Evolutionary conservation across 805 yeast species (phyloP), one percentile per base, ranked within the genome.

Genomic region (Metschnikowia lachancei): DNA sequence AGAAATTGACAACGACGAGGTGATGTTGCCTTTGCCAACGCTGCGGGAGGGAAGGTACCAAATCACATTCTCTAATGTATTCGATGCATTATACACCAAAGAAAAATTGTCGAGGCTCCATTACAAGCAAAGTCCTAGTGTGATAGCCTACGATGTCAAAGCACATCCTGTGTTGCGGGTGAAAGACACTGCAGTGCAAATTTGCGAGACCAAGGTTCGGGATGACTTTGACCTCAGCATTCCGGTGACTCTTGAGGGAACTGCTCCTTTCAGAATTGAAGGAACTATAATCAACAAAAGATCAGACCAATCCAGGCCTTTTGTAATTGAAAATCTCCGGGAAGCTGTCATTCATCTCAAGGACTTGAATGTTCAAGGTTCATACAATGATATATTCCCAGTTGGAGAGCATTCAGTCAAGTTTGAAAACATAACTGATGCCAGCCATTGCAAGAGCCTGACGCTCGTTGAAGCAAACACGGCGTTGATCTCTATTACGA

Each of bases 371-470:
- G 41, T 48, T 5, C 36, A 38, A 16, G 41, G 2, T 67, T 77
- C 46, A 60, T 72, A 20, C 63, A 76, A 42, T 56, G 66, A 38
- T 31, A 71, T 75, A 2, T 62, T 87, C 51, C 72, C 76, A 5
- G 70, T 85, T n/a, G 98, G 97, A 1, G 78, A 80, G 32, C 91
- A 88, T 59, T 56, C 74, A 11, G 67, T 92, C 2, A 68, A 79
- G 0, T 69, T 92, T 22, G 70, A 70, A 20, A 76, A 76, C 47
- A 72, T 91, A 12, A 58, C 63, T 4, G 97, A 92, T 64, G 74
- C 77, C 1, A 80, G 80, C 55, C 94, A 91, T 0, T 92, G 98
- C 64, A 51, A 61, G 3, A 73, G 75, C 35, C 77, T 67, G 20
- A 67, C 70, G 4, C 67, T 78, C 16, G 54, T 40, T 13, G 45